Evolutionary conservation across 345 rosid genomes (phyloP).

Genomic region (Linum lewisii): DNA sequence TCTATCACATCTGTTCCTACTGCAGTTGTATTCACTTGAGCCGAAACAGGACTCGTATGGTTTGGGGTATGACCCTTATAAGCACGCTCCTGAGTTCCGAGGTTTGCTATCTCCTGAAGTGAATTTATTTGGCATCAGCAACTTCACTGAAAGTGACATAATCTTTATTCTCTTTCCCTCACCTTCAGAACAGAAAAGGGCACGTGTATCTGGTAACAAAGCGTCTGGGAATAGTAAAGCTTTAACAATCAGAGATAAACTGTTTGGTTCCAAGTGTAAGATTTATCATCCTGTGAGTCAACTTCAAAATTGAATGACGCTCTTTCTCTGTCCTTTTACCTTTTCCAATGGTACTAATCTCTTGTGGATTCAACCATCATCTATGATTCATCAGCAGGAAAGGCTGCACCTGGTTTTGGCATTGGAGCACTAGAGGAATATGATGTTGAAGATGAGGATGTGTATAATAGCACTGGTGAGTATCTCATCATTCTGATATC

Average conservation of each 20-base stretch:
- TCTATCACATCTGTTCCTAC: constrained; percentile 8
- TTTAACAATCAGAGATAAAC: constrained; percentile 52
- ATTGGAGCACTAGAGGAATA: constrained; percentile 98
- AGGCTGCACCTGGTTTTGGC: constrained; percentile 90
- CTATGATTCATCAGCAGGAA: constrained; percentile 64
- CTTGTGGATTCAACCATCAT: constrained; percentile 28
- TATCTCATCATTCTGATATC: constrained; percentile 1
- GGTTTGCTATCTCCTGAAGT: constrained; percentile 36
- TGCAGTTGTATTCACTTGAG: constrained; percentile 58
- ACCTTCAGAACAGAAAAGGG: constrained; percentile 62
- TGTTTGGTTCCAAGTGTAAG: constrained; percentile 77
- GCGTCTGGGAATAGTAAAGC: constrained; percentile 38
- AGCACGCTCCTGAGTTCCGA: constrained; percentile 96
- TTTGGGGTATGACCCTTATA: constrained; percentile 84
- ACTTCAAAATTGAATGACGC: constrained; percentile 4
- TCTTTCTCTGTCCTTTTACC: constrained; percentile 9
- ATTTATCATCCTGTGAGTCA: constrained; percentile 14
- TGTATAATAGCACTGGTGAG: constrained; percentile 63
- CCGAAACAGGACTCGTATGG: constrained; percentile 95
- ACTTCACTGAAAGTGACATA: constrained; percentile 9
- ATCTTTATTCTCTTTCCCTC: constrained; percentile 5
- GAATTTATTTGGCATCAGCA: constrained; percentile 8
- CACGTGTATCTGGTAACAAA: constrained; percentile 39
- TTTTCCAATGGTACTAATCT: constrained; percentile 8
- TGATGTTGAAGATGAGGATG: constrained; percentile 95